Evolutionary conservation across 2,329 filamentous ascomycete species (phyloP).

Genomic region (Colletotrichum acutatum): DNA sequence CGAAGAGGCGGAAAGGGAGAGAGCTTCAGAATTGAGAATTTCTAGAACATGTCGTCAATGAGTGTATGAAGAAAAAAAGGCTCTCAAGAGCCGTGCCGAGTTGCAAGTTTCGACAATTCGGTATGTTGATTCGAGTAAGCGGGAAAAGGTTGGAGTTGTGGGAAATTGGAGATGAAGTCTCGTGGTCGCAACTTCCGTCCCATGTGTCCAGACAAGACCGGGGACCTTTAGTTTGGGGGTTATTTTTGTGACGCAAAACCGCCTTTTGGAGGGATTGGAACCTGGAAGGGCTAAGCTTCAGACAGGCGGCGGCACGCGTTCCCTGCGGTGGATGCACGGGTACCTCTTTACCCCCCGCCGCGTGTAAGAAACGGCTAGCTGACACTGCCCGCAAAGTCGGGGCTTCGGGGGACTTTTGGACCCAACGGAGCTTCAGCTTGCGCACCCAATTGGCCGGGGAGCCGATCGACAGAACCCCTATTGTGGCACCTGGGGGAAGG

Average conservation of each 20-base stretch:
- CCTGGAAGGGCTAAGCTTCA: slow-evolving; percentile 19
- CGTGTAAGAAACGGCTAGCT: not conserved
- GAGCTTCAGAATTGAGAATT: not conserved
- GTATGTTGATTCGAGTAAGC: not conserved
- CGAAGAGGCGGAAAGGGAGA: not conserved
- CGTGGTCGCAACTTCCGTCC: slow-evolving; percentile 31
- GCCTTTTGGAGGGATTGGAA: not conserved
- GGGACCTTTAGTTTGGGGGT: not conserved
- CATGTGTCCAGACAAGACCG: slow-evolving; percentile 18
- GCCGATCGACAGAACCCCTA: slow-evolving; percentile 14
- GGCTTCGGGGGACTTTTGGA: not conserved
- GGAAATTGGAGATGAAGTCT: slow-evolving; percentile 19
- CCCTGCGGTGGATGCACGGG: not conserved
- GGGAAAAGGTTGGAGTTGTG: not conserved
- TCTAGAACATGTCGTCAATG: slow-evolving; percentile 21
- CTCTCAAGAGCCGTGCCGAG: not conserved
- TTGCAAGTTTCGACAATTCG: not conserved
- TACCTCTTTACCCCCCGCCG: not conserved
- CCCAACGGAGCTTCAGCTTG: not conserved
- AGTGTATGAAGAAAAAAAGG: not conserved
- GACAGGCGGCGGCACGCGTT: not conserved
- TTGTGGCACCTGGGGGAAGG: not conserved
- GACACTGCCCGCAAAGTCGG: slow-evolving; percentile 2
- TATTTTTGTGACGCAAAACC: slow-evolving; percentile 30
- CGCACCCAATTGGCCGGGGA: not conserved